Percentiles rank a stretch among this genome's conserved stretches.
phyloP scores from a whole-genome alignment of 169 alveolate genomes.

The Hepatocystis sp. region DNA sequence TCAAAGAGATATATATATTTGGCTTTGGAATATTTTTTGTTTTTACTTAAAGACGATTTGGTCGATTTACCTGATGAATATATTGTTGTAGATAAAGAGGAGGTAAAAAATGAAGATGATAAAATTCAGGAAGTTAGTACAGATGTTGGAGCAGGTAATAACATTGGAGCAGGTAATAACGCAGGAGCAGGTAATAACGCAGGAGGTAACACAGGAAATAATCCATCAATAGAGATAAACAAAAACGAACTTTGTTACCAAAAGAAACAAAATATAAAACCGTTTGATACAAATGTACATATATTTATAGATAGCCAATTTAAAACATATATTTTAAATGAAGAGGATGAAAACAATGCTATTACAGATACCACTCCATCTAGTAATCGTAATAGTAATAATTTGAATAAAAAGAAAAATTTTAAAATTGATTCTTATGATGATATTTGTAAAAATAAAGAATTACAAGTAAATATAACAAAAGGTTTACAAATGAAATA shows the following conservation, averaged over 20 bases:
- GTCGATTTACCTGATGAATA: slow-evolving; percentile 3
- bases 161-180: neutral
- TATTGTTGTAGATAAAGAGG: neutral
- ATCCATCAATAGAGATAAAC: neutral
- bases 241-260: neutral
- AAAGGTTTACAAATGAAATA: slow-evolving; percentile 71
- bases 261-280: too few relatives aligned
- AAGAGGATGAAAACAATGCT: neutral
- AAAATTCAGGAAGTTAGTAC: neutral
- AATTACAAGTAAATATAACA: slow-evolving; percentile 28
- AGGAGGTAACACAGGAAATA: neutral
- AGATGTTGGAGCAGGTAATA: neutral
- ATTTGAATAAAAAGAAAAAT: neutral
- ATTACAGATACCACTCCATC: neutral
- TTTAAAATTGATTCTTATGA: slow-evolving; percentile 45
- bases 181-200: neutral
- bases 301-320: slow-evolving; percentile 21
- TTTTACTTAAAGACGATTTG: slow-evolving; percentile 29
- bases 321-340: slow-evolving; percentile 17
- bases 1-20: slow-evolving; percentile 45
- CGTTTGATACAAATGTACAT: slow-evolving; percentile 23
- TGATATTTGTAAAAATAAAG: slow-evolving; percentile 51
- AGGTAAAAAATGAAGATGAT: neutral
- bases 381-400: too few relatives aligned
- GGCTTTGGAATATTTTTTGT: slow-evolving; percentile 39